phyloP scores from a whole-genome alignment of 1,284 basidiomycete species.

The Pascua guehoae region DNA sequence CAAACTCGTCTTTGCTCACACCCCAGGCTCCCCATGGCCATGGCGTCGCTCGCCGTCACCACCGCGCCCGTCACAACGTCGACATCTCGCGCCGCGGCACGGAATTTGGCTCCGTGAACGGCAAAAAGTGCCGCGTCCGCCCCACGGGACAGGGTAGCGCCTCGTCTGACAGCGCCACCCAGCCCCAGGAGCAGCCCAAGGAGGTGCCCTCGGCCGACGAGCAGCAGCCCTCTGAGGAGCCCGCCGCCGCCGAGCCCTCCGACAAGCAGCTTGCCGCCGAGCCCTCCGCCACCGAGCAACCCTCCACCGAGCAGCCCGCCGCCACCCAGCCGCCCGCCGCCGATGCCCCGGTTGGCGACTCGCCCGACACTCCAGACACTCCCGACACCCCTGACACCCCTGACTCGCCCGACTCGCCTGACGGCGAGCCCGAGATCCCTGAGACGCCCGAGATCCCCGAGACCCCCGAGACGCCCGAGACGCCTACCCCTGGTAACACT shows the following conservation, averaged over 20 bases:
- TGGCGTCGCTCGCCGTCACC: neutral
- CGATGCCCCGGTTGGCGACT: too few species aligned
- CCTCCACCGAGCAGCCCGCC: neutral
- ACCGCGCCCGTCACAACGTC: neutral
- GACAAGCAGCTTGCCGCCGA: neutral
- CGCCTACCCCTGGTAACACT: neutral
- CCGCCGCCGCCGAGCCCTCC: neutral
- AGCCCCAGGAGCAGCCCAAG: neutral
- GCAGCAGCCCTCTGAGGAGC: neutral
- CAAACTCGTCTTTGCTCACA: neutral
- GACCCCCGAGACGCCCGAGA: neutral
- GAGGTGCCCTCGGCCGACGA: neutral
- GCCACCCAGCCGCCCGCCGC: too few species aligned
- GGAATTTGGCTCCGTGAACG: neutral
- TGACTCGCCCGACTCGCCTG: neutral
- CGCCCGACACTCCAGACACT: neutral
- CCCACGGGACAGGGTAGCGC: neutral
- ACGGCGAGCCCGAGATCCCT: neutral
- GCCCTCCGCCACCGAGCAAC: neutral
- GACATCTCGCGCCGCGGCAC: neutral
- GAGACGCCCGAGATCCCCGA: neutral
- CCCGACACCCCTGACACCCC: neutral
- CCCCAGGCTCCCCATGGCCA: neutral
- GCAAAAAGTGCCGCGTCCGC: neutral
- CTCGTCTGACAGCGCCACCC: neutral